Percentiles rank a stretch among this genome's conserved stretches.
These are phyloP conservation scores for Cordyceps cicadae DNA, from an alignment of 2,329 filamentous ascomycete species.

Conservation along the genomic window DNA sequence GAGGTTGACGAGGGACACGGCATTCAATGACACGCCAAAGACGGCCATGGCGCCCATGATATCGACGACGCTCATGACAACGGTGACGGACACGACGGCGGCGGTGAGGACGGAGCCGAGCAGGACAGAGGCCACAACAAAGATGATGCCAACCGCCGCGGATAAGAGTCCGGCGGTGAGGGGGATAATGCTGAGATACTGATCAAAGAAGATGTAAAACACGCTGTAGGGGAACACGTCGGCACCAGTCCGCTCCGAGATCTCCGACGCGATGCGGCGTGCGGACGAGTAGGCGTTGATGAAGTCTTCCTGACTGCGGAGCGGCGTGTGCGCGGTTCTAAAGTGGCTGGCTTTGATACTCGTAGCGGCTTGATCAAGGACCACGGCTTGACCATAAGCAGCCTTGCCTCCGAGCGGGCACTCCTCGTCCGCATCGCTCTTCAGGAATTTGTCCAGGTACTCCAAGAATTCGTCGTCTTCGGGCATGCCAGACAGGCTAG, in stretches of 20 bases:
- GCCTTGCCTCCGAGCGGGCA: constrained; percentile 87
- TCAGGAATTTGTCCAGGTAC: constrained; percentile 77
- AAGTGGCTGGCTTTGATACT: constrained; percentile 82
- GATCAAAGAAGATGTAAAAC: constrained; percentile 99
- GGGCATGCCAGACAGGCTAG: constrained; percentile 83
- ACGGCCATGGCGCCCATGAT: constrained; percentile 94
- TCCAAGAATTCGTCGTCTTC: constrained; percentile 83
- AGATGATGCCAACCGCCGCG: constrained; percentile 77
- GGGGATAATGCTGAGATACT: constrained; percentile 78
- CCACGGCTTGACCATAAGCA: constrained; percentile 75
- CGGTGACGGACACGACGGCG: constrained; percentile 73
- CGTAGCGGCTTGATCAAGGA: constrained; percentile 59
- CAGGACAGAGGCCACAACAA: constrained; percentile 68
- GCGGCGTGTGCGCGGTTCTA: constrained; percentile 77
- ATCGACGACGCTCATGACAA: constrained; percentile 87
- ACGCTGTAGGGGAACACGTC: constrained; percentile 95
- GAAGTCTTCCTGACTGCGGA: constrained; percentile 84
- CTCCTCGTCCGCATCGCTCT: constrained; percentile 67
- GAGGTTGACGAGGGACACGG: constrained; percentile 88
- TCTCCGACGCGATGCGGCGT: constrained; percentile 73
- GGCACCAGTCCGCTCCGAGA: constrained; percentile 62
- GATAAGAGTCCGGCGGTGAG: constrained; percentile 73
- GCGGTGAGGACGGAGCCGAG: constrained; percentile 79
- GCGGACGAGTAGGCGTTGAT: constrained; percentile 86
- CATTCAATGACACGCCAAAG: constrained; percentile 82